Conservation (phyloP, 768 basidiomycete genomes). For the Lactarius pseudohatsudake region DNA sequence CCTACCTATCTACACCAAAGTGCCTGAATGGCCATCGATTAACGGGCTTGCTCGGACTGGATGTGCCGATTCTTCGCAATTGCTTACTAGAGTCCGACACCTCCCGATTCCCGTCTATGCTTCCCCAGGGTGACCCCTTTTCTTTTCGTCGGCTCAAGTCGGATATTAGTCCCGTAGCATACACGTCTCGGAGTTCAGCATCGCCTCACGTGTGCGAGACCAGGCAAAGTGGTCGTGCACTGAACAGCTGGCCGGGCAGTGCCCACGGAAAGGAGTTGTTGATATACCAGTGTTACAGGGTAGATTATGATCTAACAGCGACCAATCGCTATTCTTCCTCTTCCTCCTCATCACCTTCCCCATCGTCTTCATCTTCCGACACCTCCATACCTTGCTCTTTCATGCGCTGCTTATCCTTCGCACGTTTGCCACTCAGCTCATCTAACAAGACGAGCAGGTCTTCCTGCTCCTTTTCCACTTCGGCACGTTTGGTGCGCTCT, state of each 20-base stretch:
- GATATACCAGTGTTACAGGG: background rate
- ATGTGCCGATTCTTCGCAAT: no score
- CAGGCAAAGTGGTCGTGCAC: background rate
- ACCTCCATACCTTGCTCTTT: conserved; percentile 77
- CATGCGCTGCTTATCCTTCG: conserved; percentile 78
- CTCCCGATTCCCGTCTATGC: no score
- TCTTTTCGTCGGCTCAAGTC: no score
- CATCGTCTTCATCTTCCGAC: conserved; percentile 88
- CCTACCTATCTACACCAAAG: no score
- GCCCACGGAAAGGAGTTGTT: background rate
- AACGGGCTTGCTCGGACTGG: no score
- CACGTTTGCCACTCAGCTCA: conserved; percentile 84
- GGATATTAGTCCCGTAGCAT: background rate
- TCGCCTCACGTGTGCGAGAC: background rate
- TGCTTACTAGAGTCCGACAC: no score
- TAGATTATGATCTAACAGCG: conserved; percentile 4
- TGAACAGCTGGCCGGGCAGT: background rate
- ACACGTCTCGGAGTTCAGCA: background rate
- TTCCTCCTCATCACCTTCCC: conserved; percentile 46
- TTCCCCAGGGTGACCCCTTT: no score
- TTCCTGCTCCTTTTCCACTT: conserved; percentile 95
- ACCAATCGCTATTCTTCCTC: conserved; percentile 9
- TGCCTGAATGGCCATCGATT: no score
- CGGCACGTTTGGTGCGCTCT: conserved; percentile 66
- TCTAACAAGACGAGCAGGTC: conserved; percentile 92